Conservation (phyloP, 179 eudicot species). For the Patellifolia procumbens region DNA sequence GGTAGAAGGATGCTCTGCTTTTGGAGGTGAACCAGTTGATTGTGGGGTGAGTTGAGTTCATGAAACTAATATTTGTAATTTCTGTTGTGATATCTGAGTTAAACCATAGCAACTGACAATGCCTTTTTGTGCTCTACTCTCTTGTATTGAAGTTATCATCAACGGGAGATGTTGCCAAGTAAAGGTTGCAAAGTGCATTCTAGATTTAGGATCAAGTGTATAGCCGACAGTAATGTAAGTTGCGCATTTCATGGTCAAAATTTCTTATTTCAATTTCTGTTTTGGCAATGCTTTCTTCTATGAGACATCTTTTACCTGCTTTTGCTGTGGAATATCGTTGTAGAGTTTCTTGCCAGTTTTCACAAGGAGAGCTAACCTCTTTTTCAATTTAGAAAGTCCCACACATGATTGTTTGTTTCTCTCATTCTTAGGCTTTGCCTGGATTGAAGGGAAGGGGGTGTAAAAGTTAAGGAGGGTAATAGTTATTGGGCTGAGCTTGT, state of each 20-base stretch:
- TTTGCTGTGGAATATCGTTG: neutral
- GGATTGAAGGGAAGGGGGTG: too few species aligned
- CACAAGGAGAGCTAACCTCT: too few species aligned
- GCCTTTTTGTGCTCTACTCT: neutral
- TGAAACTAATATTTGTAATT: neutral
- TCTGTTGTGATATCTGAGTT: neutral
- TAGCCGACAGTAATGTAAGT: neutral
- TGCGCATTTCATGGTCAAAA: neutral
- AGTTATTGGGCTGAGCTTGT: too few species aligned
- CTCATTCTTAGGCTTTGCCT: too few species aligned
- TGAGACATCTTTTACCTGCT: neutral
- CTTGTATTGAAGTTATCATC: neutral
- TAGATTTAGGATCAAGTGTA: neutral
- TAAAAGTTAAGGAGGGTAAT: too few species aligned
- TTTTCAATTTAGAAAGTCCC: too few species aligned
- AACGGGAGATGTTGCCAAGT: neutral
- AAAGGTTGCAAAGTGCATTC: slow-evolving; percentile 1
- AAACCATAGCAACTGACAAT: neutral
- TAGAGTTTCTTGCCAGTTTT: too few species aligned
- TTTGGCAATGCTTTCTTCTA: too few species aligned
- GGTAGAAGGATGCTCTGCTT: slow-evolving; percentile 6
- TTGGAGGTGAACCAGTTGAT: slow-evolving; percentile 13
- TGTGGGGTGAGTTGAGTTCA: slow-evolving; percentile 12
- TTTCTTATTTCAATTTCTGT: too few species aligned
- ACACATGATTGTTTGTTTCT: too few species aligned